Evolutionary conservation across 2,329 filamentous ascomycete species (phyloP), one percentile per base, ranked within the genome.

Genomic region (Xenosphaeropsis pyriputrescens): DNA sequence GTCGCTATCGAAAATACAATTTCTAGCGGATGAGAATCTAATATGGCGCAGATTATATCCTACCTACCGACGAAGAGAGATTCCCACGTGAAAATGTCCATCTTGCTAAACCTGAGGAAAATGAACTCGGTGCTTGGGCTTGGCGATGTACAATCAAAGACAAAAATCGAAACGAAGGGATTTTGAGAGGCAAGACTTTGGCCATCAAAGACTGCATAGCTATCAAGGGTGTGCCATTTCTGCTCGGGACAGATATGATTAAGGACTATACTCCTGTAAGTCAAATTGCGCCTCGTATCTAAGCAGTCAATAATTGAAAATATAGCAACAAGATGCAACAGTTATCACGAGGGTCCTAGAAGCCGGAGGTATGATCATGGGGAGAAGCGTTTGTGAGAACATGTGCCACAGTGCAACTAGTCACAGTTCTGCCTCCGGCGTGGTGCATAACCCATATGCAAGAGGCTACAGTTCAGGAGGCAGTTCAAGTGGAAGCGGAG

Each of bases 151-250:
- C 59, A 4, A 68, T 71, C 32, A 51, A 51, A 33, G 62, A 51
- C 18, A 53, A 50, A 29, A 41, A 39, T 5, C 42, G 46, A 4
- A 47, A 41, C 14, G 39, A 32, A 5, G 36, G 32, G 5, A 19
- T 37, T 4, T 39, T 67, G 18, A 51, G 39, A 30, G 63, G 60
- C 0, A 70, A 64, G 38, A 62, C 58, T 0, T 49, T 70, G 5
- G 66, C 63, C 39, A 39, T 72, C 7, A 72, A 72, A 45, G 69
- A 72, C 41, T 68, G 66, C 18, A 63, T 72, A 33, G 62, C 67
- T 2, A 65, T 72, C 1, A 66, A 65, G 2, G 63, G 61, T 0
- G 64, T 72, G 2, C 67, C 68, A 0, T 64, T 69, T 36, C 60
- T 69, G 38, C 61, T 63, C 32, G 67, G 68, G 1, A 71, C 60